Conservation (phyloP, 2,329 filamentous ascomycete species). For the Penicillium fuscoglaucum region DNA sequence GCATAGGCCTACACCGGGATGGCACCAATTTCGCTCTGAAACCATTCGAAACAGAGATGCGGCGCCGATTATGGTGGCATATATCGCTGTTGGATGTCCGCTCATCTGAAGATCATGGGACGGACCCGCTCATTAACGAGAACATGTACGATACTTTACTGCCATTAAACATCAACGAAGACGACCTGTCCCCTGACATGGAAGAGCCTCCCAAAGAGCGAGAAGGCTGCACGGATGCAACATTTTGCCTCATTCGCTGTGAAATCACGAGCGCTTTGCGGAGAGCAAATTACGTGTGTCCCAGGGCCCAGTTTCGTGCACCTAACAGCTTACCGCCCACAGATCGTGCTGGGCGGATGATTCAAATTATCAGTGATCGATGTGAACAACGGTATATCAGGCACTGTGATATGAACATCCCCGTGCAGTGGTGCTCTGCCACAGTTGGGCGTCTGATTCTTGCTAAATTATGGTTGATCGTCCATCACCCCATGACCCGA, state of each 20-base stretch:
- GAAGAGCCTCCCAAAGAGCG: conserved; percentile 51
- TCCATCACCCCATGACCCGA: conserved; percentile 72
- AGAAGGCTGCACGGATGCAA: conserved; percentile 56
- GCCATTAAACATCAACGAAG: conserved; percentile 56
- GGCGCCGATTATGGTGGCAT: conserved; percentile 55
- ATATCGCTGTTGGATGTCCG: conserved; percentile 51
- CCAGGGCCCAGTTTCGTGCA: conserved; percentile 27
- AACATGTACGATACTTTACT: conserved; percentile 49
- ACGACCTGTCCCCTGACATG: conserved; percentile 51
- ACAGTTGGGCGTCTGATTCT: conserved; percentile 70
- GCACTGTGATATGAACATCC: conserved; percentile 53
- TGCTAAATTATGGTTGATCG: conserved; percentile 74
- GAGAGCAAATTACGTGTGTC: conserved; percentile 40
- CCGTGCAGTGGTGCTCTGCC: conserved; percentile 67
- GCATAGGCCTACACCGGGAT: conserved; percentile 54
- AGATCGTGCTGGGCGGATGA: conserved; percentile 46
- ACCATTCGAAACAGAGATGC: conserved; percentile 55
- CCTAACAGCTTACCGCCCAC: conserved; percentile 20
- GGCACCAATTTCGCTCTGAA: conserved; percentile 49
- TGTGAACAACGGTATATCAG: conserved; percentile 58
- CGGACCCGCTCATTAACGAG: conserved; percentile 47
- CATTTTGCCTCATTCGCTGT: conserved; percentile 53
- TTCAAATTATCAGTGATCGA: conserved; percentile 55
- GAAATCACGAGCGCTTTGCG: conserved; percentile 51
- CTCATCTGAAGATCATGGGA: conserved; percentile 53